These are phyloP conservation scores for Torrubiellomyces zombiae DNA, from an alignment of 2,329 filamentous ascomycete species.

Conservation along the genomic window DNA sequence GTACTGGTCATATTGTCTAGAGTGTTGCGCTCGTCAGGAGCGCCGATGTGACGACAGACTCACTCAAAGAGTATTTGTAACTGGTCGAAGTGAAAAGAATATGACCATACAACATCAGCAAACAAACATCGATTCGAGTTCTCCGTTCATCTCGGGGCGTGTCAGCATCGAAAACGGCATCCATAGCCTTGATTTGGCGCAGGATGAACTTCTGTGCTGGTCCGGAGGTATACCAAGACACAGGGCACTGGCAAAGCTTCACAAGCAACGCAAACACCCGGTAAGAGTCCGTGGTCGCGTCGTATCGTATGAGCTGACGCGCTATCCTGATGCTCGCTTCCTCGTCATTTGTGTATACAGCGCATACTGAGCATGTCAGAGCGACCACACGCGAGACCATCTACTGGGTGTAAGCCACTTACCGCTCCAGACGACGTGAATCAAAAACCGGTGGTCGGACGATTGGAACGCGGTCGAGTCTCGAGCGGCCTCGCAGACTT, in stretches of 20 bases:
- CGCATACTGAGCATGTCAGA: constrained; percentile 43
- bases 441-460: constrained; percentile 49
- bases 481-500: constrained; percentile 59
- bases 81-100: constrained; percentile 72
- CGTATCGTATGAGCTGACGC: constrained; percentile 72
- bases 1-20: constrained; percentile 1
- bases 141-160: no score
- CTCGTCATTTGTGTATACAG: constrained; percentile 64
- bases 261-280: constrained; percentile 69
- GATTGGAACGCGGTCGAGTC: constrained; percentile 73
- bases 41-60: constrained; percentile 7
- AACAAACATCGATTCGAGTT: constrained; percentile 49
- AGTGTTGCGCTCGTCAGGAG: not conserved
- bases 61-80: constrained; percentile 67
- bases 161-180: no score
- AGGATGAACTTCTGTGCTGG: constrained; percentile 82
- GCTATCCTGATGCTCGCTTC: constrained; percentile 56
- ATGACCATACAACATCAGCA: constrained; percentile 81
- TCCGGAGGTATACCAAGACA: constrained; percentile 62
- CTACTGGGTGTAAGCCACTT: constrained; percentile 17
- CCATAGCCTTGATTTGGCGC: constrained; percentile 80
- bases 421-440: constrained; percentile 65
- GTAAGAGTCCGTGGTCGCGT: constrained; percentile 68
- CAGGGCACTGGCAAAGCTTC: constrained; percentile 54
- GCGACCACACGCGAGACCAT: no score